Evolutionary conservation across 2,329 filamentous ascomycete genomes (phyloP), one percentile per base, ranked within the genome.

Genomic region (Penicillium polonicum): DNA sequence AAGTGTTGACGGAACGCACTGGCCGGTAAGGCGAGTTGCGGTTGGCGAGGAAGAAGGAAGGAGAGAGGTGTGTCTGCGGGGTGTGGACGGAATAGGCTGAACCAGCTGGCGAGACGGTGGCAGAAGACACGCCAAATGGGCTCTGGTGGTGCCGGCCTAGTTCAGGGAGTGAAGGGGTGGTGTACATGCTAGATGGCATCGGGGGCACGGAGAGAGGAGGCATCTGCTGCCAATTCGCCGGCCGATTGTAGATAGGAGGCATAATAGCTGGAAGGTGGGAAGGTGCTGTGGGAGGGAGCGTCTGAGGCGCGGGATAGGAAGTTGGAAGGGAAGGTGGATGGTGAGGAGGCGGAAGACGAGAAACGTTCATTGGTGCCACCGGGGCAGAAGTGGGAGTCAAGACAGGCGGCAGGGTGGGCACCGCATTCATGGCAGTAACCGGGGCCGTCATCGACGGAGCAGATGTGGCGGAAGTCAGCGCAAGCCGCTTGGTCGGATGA

Each of bases 1-100:
- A 83, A 0, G 91, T 96, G 65, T 94, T 92, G 58, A 97, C 91
- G 60, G 91, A 85, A 52, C 92, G 89, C 39, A 97, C 88, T 1
- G 93, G 93, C 62, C 91, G 90, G 76, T 97, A 97, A 3, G 94
- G 94, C 55, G 93, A 97, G 62, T 90, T 88, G 56, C 94, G 85
- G 72, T 96, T 91, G 69, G 90, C 89, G 38, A 97, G 81, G 75
- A 95, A 95, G 68, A 91, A 85, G 12, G 90, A 92, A 0, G 93
- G 93, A 33, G 94, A 97, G 62, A 94, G 84, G 33, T 90, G 88
- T 44, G 86, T 85, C 6, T 88, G 87, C 9, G 86, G 78, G 2
- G 84, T 83, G 44, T 81, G 78, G 7, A 78, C 79, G 52, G 83
- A 89, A 23, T 84, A 81, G 17, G 86, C 84, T n/a, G 82, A 83